Evolutionary conservation across 179 eudicot species (phyloP).

Genomic region (Vitellaria paradoxa): DNA sequence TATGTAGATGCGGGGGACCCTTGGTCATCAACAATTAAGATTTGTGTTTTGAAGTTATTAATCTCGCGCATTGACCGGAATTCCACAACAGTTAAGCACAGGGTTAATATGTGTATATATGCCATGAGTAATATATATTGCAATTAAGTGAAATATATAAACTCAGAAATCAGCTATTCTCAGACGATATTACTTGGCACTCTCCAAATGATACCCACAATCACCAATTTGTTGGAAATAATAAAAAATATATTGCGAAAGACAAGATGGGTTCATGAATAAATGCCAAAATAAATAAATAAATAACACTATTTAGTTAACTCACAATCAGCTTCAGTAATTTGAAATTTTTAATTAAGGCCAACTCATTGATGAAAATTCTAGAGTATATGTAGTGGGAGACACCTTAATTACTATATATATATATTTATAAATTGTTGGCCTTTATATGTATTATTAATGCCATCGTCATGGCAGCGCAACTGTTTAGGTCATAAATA

Average conservation of each 20-base stretch:
- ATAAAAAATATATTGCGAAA: not conserved
- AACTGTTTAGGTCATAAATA: conserved; percentile 4
- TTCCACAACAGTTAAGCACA: not conserved
- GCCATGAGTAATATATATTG: not conserved
- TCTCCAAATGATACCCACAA: not conserved
- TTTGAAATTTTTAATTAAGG: not conserved
- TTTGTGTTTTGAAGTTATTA: not conserved
- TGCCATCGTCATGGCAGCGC: conserved; percentile 5
- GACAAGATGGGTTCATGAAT: not conserved
- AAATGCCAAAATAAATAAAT: no score
- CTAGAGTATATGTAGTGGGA: not conserved
- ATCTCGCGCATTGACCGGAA: not conserved
- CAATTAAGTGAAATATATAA: no score
- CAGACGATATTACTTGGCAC: no score
- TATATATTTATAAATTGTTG: no score
- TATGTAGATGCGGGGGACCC: conserved; percentile 24
- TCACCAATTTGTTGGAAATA: conserved; percentile 7
- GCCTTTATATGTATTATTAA: not conserved
- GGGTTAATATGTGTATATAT: not conserved
- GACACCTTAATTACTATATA: not conserved
- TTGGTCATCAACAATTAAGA: not conserved
- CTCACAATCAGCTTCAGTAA: conserved; percentile 3
- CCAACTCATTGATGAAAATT: not conserved
- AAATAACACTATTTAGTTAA: conserved; percentile 1
- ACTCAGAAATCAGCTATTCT: no score